These are phyloP conservation scores for Colletotrichum zoysiae DNA, from an alignment of 2,329 filamentous ascomycete species.

Conservation along the genomic window DNA sequence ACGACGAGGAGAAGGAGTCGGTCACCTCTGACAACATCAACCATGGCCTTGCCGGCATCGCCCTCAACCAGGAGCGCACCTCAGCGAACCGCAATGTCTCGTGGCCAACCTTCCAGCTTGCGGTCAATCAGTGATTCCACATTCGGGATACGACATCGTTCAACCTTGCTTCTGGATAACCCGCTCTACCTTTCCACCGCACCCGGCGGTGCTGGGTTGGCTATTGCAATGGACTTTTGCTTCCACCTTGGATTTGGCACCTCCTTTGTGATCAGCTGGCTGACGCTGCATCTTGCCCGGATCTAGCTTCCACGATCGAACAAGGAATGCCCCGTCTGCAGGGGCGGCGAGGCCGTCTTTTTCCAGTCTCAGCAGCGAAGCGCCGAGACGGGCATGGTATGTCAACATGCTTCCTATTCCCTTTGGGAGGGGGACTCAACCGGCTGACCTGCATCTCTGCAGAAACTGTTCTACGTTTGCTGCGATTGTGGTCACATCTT, in stretches of 20 bases:
- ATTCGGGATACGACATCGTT: neutral
- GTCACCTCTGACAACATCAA: slow-evolving; percentile 30
- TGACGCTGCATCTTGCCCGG: slow-evolving; percentile 55
- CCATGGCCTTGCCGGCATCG: slow-evolving; percentile 22
- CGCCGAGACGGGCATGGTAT: slow-evolving; percentile 97
- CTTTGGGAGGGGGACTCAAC: neutral
- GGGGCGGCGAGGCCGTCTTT: slow-evolving; percentile 92
- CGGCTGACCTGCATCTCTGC: slow-evolving; percentile 45
- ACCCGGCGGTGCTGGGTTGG: slow-evolving; percentile 27
- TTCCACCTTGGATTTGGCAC: slow-evolving; percentile 42
- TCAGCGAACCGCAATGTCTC: slow-evolving; percentile 19
- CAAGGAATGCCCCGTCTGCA: slow-evolving; percentile 86
- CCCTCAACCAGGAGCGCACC: slow-evolving; percentile 16
- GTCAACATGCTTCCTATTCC: slow-evolving; percentile 48
- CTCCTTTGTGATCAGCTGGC: slow-evolving; percentile 50
- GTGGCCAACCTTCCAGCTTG: slow-evolving; percentile 38
- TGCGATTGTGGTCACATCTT: slow-evolving; percentile 94
- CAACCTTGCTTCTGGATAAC: slow-evolving; percentile 5
- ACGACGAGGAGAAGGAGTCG: slow-evolving; percentile 53
- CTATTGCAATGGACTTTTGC: slow-evolving; percentile 41
- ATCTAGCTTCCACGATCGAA: slow-evolving; percentile 90
- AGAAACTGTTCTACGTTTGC: slow-evolving; percentile 97
- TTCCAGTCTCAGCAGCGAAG: slow-evolving; percentile 99
- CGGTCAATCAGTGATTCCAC: slow-evolving; percentile 25
- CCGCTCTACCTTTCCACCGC: neutral